A percentile compares a stretch with the other conserved stretches of the same genome.
Conservation (phyloP, 352 stramenopile species). For the Pythium oligandrum region DNA sequence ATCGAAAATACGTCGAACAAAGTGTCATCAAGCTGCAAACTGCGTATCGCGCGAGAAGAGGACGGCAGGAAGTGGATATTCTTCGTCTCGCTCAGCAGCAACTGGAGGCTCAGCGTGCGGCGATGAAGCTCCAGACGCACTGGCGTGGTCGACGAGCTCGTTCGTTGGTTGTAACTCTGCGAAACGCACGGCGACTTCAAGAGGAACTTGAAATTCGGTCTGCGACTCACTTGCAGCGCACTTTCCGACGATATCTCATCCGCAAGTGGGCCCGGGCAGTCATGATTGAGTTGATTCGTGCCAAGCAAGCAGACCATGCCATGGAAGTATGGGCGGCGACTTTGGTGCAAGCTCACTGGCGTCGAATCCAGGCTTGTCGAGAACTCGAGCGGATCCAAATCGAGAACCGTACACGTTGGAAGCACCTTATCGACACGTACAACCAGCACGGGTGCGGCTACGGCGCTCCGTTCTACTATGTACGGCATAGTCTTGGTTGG, state of each 20-base stretch:
- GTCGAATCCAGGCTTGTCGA: conserved; percentile 30
- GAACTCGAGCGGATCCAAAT: conserved; percentile 29
- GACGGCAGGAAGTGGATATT: conserved; percentile 34
- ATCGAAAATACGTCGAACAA: conserved; percentile 25
- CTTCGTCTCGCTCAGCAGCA: conserved; percentile 35
- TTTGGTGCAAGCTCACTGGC: conserved; percentile 67
- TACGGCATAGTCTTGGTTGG: conserved; percentile 18
- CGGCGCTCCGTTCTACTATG: conserved; percentile 91
- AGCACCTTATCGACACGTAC: conserved; percentile 86
- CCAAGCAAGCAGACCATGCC: conserved; percentile 36
- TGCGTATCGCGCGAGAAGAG: conserved; percentile 42
- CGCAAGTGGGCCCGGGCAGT: conserved; percentile 35
- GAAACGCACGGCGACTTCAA: conserved; percentile 28
- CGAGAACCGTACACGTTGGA: conserved; percentile 77
- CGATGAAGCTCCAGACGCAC: conserved; percentile 39
- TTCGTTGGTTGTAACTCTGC: conserved; percentile 31
- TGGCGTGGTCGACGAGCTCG: conserved; percentile 47
- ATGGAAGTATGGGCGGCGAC: conserved; percentile 70
- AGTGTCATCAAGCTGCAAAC: conserved; percentile 59
- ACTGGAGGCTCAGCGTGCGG: conserved; percentile 29
- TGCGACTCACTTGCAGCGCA: conserved; percentile 38
- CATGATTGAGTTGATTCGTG: conserved; percentile 38
- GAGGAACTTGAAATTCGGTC: conserved; percentile 27
- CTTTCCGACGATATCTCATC: conserved; percentile 37
- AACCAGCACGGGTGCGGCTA: conserved; percentile 64